phyloP scores from a whole-genome alignment of 768 basidiomycete species.

The Psilocybe sp. region DNA sequence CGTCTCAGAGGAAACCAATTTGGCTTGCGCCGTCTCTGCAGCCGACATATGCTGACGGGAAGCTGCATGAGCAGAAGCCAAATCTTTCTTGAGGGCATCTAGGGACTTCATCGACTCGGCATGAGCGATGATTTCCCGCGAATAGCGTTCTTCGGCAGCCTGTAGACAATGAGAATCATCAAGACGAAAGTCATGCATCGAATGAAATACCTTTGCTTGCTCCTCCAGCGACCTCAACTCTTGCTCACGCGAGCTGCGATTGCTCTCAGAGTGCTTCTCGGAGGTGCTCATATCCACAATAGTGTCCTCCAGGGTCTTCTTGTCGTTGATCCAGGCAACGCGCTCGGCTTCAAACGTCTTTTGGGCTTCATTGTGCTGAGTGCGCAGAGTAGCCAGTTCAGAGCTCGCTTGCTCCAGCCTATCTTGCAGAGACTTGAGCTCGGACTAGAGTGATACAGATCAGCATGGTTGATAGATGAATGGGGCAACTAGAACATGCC shows the following conservation, averaged over 20 bases:
- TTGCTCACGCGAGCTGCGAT: constrained; percentile 59
- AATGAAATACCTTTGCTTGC: constrained; percentile 54
- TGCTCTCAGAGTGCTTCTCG: constrained; percentile 63
- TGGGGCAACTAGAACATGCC: constrained; percentile 33
- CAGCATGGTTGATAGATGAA: constrained; percentile 6
- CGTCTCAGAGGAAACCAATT: constrained; percentile 63
- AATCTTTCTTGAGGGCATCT: constrained; percentile 60
- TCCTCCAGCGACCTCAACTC: constrained; percentile 68
- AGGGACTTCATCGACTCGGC: constrained; percentile 80
- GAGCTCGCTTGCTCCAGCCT: constrained; percentile 51
- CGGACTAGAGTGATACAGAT: constrained; percentile 57
- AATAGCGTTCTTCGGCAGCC: constrained; percentile 80
- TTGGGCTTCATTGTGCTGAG: constrained; percentile 57
- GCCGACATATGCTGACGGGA: constrained; percentile 58
- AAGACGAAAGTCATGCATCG: background rate
- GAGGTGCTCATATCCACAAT: constrained; percentile 79
- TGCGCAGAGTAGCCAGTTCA: constrained; percentile 47
- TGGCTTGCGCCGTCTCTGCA: constrained; percentile 73
- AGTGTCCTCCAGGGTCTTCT: constrained; percentile 78
- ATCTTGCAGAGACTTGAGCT: constrained; percentile 60
- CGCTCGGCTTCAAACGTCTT: constrained; percentile 69
- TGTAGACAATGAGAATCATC: constrained; percentile 16
- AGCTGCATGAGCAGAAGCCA: constrained; percentile 46
- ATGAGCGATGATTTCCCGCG: constrained; percentile 79
- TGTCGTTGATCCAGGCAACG: constrained; percentile 69